Conservation (phyloP, 345 rosid genomes). For the Euphorbia lathyris region DNA sequence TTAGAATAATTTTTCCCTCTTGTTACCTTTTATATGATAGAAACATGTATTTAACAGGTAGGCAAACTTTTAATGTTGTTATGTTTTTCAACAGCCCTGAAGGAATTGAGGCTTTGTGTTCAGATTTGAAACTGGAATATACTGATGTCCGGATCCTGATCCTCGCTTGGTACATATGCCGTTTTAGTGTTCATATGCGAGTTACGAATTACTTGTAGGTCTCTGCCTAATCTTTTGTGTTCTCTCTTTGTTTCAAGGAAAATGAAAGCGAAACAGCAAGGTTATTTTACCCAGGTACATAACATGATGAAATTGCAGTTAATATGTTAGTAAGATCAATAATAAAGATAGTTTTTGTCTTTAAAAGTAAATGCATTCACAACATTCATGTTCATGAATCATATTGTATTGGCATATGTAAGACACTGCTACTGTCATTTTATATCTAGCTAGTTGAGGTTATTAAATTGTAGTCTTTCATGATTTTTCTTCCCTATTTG, state of each 20-base stretch:
- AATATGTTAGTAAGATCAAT: not conserved
- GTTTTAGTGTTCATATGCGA: not conserved
- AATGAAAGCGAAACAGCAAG: constrained; percentile 48
- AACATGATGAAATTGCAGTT: not conserved
- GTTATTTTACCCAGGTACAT: constrained; percentile 45
- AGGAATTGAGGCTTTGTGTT: constrained; percentile 48
- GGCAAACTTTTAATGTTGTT: constrained; percentile 2
- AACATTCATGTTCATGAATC: not conserved
- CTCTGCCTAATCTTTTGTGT: not conserved
- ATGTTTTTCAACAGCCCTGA: constrained; percentile 47
- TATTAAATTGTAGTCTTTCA: not conserved
- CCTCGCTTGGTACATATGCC: constrained; percentile 46
- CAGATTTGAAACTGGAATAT: constrained; percentile 41
- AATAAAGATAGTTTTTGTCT: not conserved
- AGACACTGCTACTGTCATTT: not conserved
- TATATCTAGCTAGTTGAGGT: not conserved
- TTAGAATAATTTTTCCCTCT: not conserved
- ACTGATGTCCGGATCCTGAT: constrained; percentile 51
- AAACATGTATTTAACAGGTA: not conserved
- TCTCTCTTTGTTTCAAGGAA: constrained; percentile 38
- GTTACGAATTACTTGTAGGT: constrained; percentile 1
- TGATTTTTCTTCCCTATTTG: not conserved
- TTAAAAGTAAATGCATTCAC: not conserved
- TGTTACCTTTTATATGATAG: not conserved
- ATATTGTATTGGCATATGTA: not conserved